A percentile compares a stretch with the other conserved stretches of the same genome.
phyloP scores from a whole-genome alignment of 169 alveolate species.

The Prorocentrum cordatum region DNA sequence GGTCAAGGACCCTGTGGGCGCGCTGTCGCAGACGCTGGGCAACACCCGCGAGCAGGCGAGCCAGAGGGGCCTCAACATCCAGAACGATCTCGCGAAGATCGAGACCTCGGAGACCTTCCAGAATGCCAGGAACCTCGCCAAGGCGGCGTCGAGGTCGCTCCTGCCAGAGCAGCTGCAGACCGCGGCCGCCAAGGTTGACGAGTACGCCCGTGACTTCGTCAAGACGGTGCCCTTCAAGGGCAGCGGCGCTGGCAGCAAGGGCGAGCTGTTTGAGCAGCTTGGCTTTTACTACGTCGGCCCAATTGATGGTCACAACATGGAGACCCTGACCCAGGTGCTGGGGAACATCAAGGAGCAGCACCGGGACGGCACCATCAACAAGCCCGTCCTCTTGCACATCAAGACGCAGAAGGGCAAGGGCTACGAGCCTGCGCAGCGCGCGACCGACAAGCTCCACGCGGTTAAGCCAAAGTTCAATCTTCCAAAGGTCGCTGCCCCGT shows the following conservation, averaged over 20 bases:
- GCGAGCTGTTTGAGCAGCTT: conserved; percentile 57
- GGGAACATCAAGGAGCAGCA: conserved; percentile 41
- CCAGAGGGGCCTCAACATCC: conserved; percentile 38
- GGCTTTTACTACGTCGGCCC: conserved; percentile 69
- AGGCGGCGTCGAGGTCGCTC: background rate
- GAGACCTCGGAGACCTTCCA: conserved; percentile 59
- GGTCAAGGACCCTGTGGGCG: conserved; percentile 63
- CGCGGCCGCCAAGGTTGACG: conserved; percentile 61
- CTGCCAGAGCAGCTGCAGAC: conserved; percentile 22
- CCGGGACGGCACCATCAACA: conserved; percentile 24
- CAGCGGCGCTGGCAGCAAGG: background rate
- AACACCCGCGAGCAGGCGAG: conserved; percentile 30
- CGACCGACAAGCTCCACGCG: conserved; percentile 11
- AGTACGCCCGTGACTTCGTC: conserved; percentile 49
- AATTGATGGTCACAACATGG: conserved; percentile 67
- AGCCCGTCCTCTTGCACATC: conserved; percentile 58
- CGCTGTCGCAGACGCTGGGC: conserved; percentile 53
- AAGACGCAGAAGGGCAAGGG: conserved; percentile 64
- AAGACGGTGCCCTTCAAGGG: conserved; percentile 49
- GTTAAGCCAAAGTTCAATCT: conserved; percentile 32
- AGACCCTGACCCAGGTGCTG: conserved; percentile 47
- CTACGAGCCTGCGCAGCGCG: conserved; percentile 50
- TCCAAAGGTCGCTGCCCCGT: too few relatives aligned
- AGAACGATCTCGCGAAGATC: conserved; percentile 50
- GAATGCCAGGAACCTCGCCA: conserved; percentile 16